phyloP scores from a whole-genome alignment of 345 rosid genomes.

The Brassica incana region DNA sequence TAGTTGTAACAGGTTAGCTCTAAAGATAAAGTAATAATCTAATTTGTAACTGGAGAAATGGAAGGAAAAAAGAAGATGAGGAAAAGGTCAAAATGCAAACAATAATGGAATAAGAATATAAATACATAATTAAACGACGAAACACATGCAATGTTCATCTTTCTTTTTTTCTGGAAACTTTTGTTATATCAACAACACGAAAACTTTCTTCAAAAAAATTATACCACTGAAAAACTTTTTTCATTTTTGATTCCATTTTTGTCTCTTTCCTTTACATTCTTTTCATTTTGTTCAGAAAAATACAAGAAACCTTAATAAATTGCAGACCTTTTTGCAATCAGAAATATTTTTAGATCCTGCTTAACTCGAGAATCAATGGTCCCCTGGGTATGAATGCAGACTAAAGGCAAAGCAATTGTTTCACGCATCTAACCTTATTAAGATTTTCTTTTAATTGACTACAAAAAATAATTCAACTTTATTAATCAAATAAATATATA shows the following conservation, averaged over 20 bases:
- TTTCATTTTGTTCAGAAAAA: not conserved
- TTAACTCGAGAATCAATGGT: conserved; percentile 14
- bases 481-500: conserved; percentile 39
- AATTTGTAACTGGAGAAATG: not conserved
- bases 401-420: not conserved
- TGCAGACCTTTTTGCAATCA: not conserved
- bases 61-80: not conserved
- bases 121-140: not conserved
- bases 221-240: no score
- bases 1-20: not conserved
- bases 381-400: not conserved
- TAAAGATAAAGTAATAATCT: not conserved
- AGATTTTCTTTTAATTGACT: not conserved
- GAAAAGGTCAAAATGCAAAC: not conserved
- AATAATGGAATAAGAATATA: not conserved
- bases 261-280: not conserved
- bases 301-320: not conserved
- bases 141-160: not conserved
- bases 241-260: not conserved
- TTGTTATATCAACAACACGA: no score
- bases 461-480: not conserved
- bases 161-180: no score
- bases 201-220: no score
- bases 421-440: conserved; percentile 1
- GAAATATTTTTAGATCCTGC: not conserved